Evolutionary conservation across 1,284 basidiomycete species (phyloP), one percentile per base, ranked within the genome.

Genomic region (Sporisorium sorghi): DNA sequence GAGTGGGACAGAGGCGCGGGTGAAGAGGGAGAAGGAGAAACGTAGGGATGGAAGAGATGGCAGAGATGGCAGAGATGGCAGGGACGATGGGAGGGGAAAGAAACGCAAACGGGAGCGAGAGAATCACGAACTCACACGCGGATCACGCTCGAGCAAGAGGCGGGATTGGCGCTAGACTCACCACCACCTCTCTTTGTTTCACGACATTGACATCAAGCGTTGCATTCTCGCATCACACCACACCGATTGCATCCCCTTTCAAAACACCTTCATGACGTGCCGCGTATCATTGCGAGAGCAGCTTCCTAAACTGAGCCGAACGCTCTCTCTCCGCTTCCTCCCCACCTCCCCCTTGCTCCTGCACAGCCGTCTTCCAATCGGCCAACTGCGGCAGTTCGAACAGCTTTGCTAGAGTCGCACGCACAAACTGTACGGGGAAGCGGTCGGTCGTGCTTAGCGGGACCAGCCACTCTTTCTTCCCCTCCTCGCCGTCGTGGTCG

Each of bases 311-410:
- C 19, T 28, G 40, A 8, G 56, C 51, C 33, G 53, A 56, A 6
- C 46, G 24, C n/a, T 49, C 23, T 21, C 39, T 55, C 35, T 61
- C 51, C 43, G 10, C 26, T 11, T 40, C 48, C 24, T 57, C 54
- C 1, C 10, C 28, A 21, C 39, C 26, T 8, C n/a, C 44, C 11
- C 42, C 11, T n/a, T n/a, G n/a, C n/a, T n/a, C n/a, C n/a, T n/a
- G n/a, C 14, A 17, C 35, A 6, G 51, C 39, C 0, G 52, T 51
- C 28, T 75, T 73, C 82, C 82, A 83, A 48, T 83, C 81, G 0
- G 66, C 75, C 24, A 81, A 54, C 28, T 81, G 60, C 0, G 78
- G 69, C 23, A 79, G 46, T 5, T 60, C 63, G 2, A 83, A 66
- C 12, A 59, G 40, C 11, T 51, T 19, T 0, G 82, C 74, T 6